phyloP scores from a whole-genome alignment of 2,329 filamentous ascomycete genomes.

The Aspergillus sp. region DNA sequence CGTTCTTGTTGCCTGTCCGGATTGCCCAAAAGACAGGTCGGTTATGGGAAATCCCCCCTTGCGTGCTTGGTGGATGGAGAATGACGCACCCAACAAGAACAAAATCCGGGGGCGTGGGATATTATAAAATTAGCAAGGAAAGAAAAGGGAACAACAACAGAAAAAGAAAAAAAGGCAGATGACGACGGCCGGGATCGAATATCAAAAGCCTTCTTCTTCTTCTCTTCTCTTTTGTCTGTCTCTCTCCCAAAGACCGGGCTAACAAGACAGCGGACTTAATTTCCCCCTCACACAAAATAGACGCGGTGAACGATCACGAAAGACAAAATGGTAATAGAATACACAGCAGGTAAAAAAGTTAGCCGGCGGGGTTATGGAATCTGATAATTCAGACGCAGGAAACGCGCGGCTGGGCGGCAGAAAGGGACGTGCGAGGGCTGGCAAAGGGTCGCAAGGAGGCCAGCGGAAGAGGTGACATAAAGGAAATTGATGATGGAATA shows the following conservation, averaged over 20 bases:
- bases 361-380: constrained; percentile 19
- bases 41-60: constrained; percentile 16
- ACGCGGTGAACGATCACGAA: neutral
- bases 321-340: constrained; percentile 14
- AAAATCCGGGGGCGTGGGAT: neutral
- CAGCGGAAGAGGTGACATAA: constrained; percentile 41
- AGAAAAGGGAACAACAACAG: neutral
- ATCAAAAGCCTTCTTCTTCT: neutral
- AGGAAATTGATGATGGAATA: constrained; percentile 38
- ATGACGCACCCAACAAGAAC: neutral
- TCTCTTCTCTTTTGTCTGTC: too few species aligned
- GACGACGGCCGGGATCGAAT: neutral
- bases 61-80: constrained; percentile 4
- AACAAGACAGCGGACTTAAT: constrained; percentile 5
- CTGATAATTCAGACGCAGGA: constrained; percentile 30
- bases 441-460: constrained; percentile 19
- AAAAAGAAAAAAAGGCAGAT: too few species aligned
- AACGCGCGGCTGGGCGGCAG: constrained; percentile 44
- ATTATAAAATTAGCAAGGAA: constrained; percentile 1
- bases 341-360: constrained; percentile 11
- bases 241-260: neutral
- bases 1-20: too few species aligned
- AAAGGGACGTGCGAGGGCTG: constrained; percentile 43
- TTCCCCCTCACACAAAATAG: neutral
- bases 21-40: constrained; percentile 1